These are phyloP conservation scores for Rhodotorula paludigena DNA, from an alignment of 768 basidiomycete species.

Conservation along the genomic window DNA sequence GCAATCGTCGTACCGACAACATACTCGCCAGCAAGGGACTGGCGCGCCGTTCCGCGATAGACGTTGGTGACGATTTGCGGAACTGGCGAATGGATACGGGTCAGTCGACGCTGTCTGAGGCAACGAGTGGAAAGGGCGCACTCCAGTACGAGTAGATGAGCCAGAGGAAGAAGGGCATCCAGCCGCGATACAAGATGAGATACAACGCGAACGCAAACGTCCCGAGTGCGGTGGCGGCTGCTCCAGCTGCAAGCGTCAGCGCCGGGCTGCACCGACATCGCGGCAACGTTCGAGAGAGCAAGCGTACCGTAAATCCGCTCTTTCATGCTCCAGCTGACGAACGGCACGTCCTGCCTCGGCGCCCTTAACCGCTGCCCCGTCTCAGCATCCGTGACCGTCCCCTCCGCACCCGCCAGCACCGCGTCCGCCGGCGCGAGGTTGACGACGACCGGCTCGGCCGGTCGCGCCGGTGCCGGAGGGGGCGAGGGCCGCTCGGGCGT, in stretches of 20 bases:
- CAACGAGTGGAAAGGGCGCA: constrained; percentile 1
- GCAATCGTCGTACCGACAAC: constrained; percentile 38
- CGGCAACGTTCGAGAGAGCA: too few relatives aligned
- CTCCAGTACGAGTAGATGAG: constrained; percentile 39
- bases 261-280: too few relatives aligned
- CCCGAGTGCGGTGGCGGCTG: background rate
- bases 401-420: too few relatives aligned
- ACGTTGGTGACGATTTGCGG: constrained; percentile 43
- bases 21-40: constrained; percentile 37
- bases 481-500: constrained; percentile 8
- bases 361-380: too few relatives aligned
- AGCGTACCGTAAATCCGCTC: too few relatives aligned
- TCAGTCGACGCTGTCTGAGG: background rate
- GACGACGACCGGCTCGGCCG: too few relatives aligned
- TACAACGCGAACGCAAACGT: background rate
- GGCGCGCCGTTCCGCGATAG: constrained; percentile 35
- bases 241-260: background rate
- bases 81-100: constrained; percentile 6
- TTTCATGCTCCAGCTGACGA: too few relatives aligned
- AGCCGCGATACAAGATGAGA: constrained; percentile 30
- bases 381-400: too few relatives aligned
- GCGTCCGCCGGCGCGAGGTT: too few relatives aligned
- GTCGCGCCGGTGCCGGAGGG: background rate
- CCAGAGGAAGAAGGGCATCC: constrained; percentile 26
- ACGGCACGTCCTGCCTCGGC: too few relatives aligned